Evolutionary conservation across 345 rosid species (phyloP).

Genomic region (Populus alba): DNA sequence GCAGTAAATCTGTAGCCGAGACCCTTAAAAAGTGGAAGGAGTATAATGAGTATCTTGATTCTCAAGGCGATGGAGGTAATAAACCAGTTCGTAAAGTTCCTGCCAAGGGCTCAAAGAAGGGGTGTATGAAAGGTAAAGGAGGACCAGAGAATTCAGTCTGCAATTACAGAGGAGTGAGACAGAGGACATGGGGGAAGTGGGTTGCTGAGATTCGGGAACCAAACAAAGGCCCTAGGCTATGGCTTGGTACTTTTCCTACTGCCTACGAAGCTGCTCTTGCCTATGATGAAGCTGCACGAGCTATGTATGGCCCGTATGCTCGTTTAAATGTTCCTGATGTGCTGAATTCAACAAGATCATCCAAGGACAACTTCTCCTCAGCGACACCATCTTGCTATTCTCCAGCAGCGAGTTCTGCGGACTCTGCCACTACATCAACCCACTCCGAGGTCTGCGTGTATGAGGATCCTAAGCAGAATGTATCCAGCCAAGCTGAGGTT

Average conservation of each 20-base stretch:
- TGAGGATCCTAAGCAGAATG: constrained; percentile 19
- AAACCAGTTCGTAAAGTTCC: constrained; percentile 43
- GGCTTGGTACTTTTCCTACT: constrained; percentile 82
- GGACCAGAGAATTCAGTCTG: constrained; percentile 68
- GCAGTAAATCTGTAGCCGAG: constrained; percentile 42
- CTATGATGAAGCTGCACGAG: constrained; percentile 74
- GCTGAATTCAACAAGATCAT: neutral
- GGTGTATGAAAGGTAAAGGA: constrained; percentile 96
- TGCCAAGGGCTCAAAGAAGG: constrained; percentile 70
- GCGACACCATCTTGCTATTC: constrained; percentile 2
- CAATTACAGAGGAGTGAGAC: constrained; percentile 76
- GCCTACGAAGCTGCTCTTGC: constrained; percentile 77
- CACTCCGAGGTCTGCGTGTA: constrained; percentile 45
- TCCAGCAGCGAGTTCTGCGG: constrained; percentile 22
- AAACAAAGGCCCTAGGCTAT: constrained; percentile 51
- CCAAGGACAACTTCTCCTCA: neutral
- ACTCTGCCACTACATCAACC: constrained; percentile 31
- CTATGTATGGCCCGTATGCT: constrained; percentile 63
- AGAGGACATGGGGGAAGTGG: constrained; percentile 95
- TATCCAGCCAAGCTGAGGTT: neutral
- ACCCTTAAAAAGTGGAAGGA: constrained; percentile 67
- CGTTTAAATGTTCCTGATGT: constrained; percentile 51
- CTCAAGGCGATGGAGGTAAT: constrained; percentile 17
- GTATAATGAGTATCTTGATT: constrained; percentile 33
- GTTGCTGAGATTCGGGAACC: constrained; percentile 93